These are phyloP conservation scores for Nidularia pulvinata DNA, from an alignment of 768 basidiomycete species.

Conservation along the genomic window DNA sequence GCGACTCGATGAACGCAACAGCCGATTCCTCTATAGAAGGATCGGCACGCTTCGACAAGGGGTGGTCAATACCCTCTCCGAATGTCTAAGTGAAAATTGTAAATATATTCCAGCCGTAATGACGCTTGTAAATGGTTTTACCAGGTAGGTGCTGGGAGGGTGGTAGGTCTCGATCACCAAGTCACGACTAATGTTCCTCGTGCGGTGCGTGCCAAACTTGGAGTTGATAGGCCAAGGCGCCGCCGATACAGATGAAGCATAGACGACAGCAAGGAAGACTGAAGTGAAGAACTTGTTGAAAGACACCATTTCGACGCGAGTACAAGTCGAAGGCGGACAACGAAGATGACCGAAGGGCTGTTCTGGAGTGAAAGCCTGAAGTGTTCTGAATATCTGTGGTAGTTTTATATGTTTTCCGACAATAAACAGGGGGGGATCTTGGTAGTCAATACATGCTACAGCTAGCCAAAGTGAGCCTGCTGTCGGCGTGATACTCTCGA, in stretches of 20 bases:
- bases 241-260: conserved; percentile 19
- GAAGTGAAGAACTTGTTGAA: conserved; percentile 25
- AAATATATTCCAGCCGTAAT: not conserved
- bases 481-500: no score
- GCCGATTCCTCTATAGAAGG: conserved; percentile 18
- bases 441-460: no score
- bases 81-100: conserved; percentile 19
- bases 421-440: no score
- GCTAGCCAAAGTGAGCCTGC: no score
- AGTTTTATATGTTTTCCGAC: no score
- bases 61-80: conserved; percentile 24
- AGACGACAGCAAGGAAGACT: conserved; percentile 21
- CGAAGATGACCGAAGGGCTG: no score
- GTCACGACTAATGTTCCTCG: conserved; percentile 21
- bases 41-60: conserved; percentile 18
- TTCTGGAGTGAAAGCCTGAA: no score
- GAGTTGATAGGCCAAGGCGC: conserved; percentile 19
- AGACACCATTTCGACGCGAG: conserved; percentile 12
- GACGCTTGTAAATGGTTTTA: conserved; percentile 4
- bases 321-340: no score
- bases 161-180: conserved; percentile 31
- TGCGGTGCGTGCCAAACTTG: conserved; percentile 29
- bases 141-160: conserved; percentile 32
- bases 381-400: no score
- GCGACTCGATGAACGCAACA: conserved; percentile 17